A percentile compares a stretch with the other conserved stretches of the same genome.
phyloP scores from a whole-genome alignment of 331 rosid species.

The Dryas integrifolia region DNA sequence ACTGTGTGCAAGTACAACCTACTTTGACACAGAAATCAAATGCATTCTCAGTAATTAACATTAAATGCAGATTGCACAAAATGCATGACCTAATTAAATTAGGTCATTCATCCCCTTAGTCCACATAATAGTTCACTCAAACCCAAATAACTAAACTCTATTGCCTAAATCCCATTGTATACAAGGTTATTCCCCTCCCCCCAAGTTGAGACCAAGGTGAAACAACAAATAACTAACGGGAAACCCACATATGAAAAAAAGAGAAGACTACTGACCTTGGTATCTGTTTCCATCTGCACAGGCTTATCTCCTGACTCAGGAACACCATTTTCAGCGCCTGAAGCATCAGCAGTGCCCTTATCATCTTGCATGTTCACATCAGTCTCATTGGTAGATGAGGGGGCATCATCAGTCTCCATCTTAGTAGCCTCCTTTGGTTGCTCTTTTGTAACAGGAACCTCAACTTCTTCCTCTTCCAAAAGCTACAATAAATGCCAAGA shows the following conservation, averaged over 20 bases:
- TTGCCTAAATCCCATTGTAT: neutral
- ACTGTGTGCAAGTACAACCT: neutral
- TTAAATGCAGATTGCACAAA: neutral
- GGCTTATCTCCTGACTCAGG: slow-evolving; percentile 73
- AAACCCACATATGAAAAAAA: neutral
- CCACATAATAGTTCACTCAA: neutral
- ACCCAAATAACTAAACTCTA: neutral
- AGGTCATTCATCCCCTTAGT: neutral
- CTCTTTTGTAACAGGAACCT: slow-evolving; percentile 67
- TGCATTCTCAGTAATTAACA: neutral
- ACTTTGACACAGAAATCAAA: neutral
- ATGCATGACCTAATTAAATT: neutral
- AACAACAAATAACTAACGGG: neutral
- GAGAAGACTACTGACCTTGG: slow-evolving; percentile 50
- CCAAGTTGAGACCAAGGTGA: neutral
- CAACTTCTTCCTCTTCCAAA: slow-evolving; percentile 83
- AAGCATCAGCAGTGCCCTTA: slow-evolving; percentile 46
- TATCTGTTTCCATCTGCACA: slow-evolving; percentile 78
- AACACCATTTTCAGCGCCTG: slow-evolving; percentile 54
- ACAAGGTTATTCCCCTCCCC: neutral
- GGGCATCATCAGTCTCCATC: slow-evolving; percentile 81
- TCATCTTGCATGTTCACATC: slow-evolving; percentile 87
- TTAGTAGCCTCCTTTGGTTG: slow-evolving; percentile 47
- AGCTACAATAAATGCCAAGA: slow-evolving; percentile 40
- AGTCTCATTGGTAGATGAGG: slow-evolving; percentile 40